Base-by-base conservation (phyloP, 75 land plant genomes). In the Chamaecyparis obtusa region DNA sequence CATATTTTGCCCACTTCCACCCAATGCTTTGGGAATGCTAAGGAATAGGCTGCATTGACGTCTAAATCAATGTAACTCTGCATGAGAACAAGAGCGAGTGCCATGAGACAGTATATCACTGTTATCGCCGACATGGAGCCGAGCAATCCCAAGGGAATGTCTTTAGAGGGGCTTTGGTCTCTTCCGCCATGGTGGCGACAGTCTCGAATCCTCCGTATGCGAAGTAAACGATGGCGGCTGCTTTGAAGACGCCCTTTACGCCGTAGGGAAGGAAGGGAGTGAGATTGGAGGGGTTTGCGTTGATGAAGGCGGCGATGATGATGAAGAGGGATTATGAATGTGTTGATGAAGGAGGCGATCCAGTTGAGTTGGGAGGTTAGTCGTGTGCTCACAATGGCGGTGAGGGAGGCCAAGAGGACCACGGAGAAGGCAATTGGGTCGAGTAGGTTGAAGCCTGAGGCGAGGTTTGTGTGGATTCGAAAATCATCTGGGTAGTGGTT, bases 151-250 rank as follows among this genome's bases (percentile, higher is more conserved):
- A 95, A 27, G 1, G 95, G 96, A 84, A 95, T 91, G 56, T 94
- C 95, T 49, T 86, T 83, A 0, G 88, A 55, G 0, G 96, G 96
- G 55, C 91, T 92, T 88, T 93, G 19, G 91, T 92, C 77, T 95
- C 96, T 79, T 95, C 96, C 3, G 96, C 96, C 95, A 93, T 92
- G 76, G 91, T 95, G 0, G 95, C 89, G 33, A 95, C 91, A 81
- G 88, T 84, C 85, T 95, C 95, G 84, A 95, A 93, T 27, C 96
- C 95, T 17, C 87, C 76, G 87, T 95, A 95, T 35, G 93, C 89
- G 81, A 89, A 93, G 86, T 88, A 95, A 10, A 95, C 88, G 3
- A 95, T 89, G 16, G 96, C 91, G 1, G 96, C 85, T 43, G 94
- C 95, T 14, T 57, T 37, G 86, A 95, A 92, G 51, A 93, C 84